Percentiles rank a stretch among this genome's conserved stretches.
Evolutionary conservation across 2,329 filamentous ascomycete genomes (phyloP).

Genomic region (Colletotrichum australisinense): DNA sequence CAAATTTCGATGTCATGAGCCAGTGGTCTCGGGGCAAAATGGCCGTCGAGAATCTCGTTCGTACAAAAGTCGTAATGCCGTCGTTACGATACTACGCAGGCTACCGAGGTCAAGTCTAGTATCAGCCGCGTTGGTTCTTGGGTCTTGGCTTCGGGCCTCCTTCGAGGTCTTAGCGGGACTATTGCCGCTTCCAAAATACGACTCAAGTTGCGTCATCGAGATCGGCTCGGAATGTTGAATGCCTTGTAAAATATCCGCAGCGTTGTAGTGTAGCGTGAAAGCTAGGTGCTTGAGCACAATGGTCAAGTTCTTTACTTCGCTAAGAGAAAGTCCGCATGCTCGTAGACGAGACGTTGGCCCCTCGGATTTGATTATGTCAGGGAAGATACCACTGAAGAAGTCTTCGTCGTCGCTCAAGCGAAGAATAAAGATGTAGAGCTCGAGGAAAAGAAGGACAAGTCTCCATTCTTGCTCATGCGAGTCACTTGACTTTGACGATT

Average conservation of each 20-base stretch:
- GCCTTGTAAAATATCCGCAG: conserved; percentile 66
- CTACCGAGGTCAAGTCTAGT: conserved; percentile 75
- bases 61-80: conserved; percentile 87
- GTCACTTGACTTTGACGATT: conserved; percentile 37
- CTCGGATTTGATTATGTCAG: conserved; percentile 49
- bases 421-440: conserved; percentile 92
- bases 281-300: conserved; percentile 90
- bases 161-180: conserved; percentile 1
- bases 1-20: conserved; percentile 90
- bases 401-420: conserved; percentile 97
- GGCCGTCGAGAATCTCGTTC: conserved; percentile 90
- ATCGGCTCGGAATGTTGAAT: conserved; percentile 18
- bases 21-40: conserved; percentile 89
- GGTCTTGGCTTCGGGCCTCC: conserved; percentile 3
- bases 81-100: conserved; percentile 83
- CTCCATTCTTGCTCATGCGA: conserved; percentile 80
- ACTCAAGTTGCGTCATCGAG: conserved; percentile 28
- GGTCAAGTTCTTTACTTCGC: conserved; percentile 79
- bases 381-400: conserved; percentile 76
- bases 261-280: conserved; percentile 89
- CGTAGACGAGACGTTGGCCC: conserved; percentile 58
- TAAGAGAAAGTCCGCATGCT: conserved; percentile 75
- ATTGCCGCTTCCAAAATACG: conserved; percentile 24
- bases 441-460: conserved; percentile 88
- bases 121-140: conserved; percentile 17